Evolutionary conservation across 371 early-diverging fungal genomes (phyloP).

Genomic region (Mortierella sp.): DNA sequence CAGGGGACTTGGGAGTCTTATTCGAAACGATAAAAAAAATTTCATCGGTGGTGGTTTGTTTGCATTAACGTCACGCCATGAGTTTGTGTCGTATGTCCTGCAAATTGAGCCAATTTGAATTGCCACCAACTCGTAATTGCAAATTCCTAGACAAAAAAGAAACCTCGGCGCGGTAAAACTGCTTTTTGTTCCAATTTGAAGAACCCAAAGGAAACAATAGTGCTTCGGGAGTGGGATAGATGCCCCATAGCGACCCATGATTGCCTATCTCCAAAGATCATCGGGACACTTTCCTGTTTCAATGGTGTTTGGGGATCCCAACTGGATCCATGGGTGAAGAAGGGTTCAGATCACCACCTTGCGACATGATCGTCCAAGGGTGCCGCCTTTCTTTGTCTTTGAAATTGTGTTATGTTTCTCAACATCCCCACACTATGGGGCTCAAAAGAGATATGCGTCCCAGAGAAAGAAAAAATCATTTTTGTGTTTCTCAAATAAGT

Average conservation of each 20-base stretch:
- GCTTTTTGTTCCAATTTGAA: not conserved
- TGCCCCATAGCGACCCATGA: too few species aligned
- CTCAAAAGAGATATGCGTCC: not conserved
- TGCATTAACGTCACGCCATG: not conserved
- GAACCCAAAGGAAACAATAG: not conserved
- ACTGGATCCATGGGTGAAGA: not conserved
- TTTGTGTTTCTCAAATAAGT: slow-evolving; percentile 1
- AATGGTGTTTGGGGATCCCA: too few species aligned
- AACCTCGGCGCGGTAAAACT: too few species aligned
- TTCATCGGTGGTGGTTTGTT: not conserved
- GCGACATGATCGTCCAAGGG: not conserved
- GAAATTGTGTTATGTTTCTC: not conserved
- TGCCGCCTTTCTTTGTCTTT: too few species aligned
- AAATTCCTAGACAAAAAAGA: too few species aligned
- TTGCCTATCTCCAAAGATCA: too few species aligned
- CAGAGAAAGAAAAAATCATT: too few species aligned
- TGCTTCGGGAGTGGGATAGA: too few species aligned
- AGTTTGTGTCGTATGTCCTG: not conserved
- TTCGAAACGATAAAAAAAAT: not conserved
- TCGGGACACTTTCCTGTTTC: too few species aligned
- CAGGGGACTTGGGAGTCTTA: not conserved
- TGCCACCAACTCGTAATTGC: too few species aligned
- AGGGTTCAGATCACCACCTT: not conserved
- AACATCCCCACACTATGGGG: not conserved
- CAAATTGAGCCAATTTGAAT: too few species aligned